A percentile compares a stretch with the other conserved stretches of the same genome.
These are phyloP conservation scores for Corynespora cassiicola DNA, from an alignment of 2,329 filamentous ascomycete genomes.

Conservation along the genomic window DNA sequence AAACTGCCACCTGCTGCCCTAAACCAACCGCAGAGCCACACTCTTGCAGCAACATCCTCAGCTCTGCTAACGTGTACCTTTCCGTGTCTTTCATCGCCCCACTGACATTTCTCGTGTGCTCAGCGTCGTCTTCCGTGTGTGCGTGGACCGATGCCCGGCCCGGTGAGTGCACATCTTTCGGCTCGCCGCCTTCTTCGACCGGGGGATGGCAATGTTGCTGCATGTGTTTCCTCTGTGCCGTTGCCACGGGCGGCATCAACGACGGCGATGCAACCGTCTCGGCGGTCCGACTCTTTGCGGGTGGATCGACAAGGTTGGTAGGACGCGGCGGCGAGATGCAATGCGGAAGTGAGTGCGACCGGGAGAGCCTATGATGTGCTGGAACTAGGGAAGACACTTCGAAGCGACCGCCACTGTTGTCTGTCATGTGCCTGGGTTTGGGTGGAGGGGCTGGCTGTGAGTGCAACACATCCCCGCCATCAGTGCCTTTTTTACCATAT, in stretches of 20 bases:
- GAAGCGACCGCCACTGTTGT: conserved; percentile 16
- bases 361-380: conserved; percentile 19
- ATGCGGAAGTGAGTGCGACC: conserved; percentile 31
- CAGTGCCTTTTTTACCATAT: conserved; percentile 2
- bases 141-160: too few species aligned
- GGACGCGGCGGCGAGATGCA: conserved; percentile 24
- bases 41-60: too few species aligned
- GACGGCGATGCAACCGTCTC: conserved; percentile 17
- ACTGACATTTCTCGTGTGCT: too few species aligned
- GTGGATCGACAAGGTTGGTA: conserved; percentile 19
- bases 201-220: too few species aligned
- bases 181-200: too few species aligned
- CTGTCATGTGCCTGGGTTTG: conserved; percentile 9
- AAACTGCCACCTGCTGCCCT: too few species aligned
- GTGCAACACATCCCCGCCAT: conserved; percentile 8
- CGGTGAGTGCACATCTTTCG: too few species aligned
- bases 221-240: too few species aligned
- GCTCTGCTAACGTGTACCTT: too few species aligned
- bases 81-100: too few species aligned
- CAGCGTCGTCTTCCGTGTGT: too few species aligned
- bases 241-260: conserved; percentile 24
- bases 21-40: too few species aligned
- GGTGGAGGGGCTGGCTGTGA: conserved; percentile 13
- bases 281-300: conserved; percentile 7
- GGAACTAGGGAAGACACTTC: conserved; percentile 24